Evolutionary conservation across 2,329 filamentous ascomycete genomes (phyloP).

Genomic region (Chaetomiaceae sp.): DNA sequence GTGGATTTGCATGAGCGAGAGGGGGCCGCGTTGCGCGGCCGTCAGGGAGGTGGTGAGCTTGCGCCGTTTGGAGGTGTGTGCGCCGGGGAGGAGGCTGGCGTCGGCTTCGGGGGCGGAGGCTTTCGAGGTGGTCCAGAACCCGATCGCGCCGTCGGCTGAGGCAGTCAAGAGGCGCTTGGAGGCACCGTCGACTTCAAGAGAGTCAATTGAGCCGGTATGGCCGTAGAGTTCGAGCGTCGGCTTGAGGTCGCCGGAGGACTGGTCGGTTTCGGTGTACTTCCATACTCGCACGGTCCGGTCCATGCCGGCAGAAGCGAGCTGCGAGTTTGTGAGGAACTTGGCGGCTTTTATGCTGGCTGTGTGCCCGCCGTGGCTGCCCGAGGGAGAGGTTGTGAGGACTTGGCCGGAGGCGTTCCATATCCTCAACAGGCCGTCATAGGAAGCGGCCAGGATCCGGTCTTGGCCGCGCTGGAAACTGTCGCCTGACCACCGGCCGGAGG

Average conservation of each 20-base stretch:
- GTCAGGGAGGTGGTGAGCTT: conserved; percentile 56
- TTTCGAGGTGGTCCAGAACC: conserved; percentile 84
- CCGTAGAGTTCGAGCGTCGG: conserved; percentile 79
- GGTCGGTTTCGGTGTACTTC: conserved; percentile 71
- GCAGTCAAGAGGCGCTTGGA: conserved; percentile 79
- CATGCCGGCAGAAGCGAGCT: conserved; percentile 76
- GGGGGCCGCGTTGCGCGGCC: conserved; percentile 66
- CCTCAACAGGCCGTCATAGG: conserved; percentile 83
- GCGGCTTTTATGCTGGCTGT: conserved; percentile 74
- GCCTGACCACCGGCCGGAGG: conserved; percentile 54
- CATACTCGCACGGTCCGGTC: conserved; percentile 85
- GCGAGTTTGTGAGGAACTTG: conserved; percentile 72
- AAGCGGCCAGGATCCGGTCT: conserved; percentile 80
- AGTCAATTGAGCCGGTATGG: conserved; percentile 70
- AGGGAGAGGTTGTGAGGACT: conserved; percentile 70
- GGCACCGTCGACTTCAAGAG: conserved; percentile 60
- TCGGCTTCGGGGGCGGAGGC: conserved; percentile 71
- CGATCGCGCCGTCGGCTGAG: conserved; percentile 75
- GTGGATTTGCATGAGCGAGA: conserved; percentile 70
- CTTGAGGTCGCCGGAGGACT: conserved; percentile 58
- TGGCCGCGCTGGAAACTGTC: conserved; percentile 50
- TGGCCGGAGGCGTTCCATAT: conserved; percentile 90
- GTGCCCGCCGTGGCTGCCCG: conserved; percentile 66
- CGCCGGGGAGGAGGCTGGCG: conserved; percentile 61
- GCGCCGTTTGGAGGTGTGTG: conserved; percentile 68